Percentiles rank a stretch among this genome's conserved stretches.
Conservation (phyloP, 345 rosid genomes). For the Eucalyptus curtisii region DNA sequence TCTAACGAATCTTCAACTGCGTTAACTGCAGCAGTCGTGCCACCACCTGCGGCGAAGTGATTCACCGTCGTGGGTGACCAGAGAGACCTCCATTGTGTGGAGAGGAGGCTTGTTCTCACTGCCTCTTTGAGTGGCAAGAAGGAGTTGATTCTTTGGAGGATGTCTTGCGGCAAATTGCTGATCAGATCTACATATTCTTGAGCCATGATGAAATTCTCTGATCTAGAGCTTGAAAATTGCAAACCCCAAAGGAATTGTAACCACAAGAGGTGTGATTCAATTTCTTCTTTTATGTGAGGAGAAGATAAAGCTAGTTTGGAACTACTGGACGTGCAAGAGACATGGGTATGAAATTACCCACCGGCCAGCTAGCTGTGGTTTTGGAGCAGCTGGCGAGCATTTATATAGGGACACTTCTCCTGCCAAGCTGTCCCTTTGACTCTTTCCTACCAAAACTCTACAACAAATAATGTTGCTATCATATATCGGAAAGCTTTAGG, state of each 20-base stretch:
- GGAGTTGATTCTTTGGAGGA: neutral
- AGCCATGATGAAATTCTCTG: neutral
- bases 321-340: neutral
- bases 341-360: neutral
- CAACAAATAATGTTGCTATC: neutral
- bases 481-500: neutral
- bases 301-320: neutral
- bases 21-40: neutral
- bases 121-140: neutral
- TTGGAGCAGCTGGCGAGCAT: neutral
- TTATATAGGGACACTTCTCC: neutral
- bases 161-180: neutral
- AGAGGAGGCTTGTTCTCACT: neutral
- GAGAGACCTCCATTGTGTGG: conserved; percentile 1
- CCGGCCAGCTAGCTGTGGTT: neutral
- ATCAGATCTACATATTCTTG: neutral
- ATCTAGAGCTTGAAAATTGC: neutral
- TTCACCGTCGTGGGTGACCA: neutral
- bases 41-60: neutral
- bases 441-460: neutral
- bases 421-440: neutral
- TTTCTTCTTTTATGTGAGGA: neutral
- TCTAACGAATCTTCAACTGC: neutral
- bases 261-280: neutral
- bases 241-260: neutral